Evolutionary conservation across 768 basidiomycete genomes (phyloP).

Genomic region (Suillus lakei): DNA sequence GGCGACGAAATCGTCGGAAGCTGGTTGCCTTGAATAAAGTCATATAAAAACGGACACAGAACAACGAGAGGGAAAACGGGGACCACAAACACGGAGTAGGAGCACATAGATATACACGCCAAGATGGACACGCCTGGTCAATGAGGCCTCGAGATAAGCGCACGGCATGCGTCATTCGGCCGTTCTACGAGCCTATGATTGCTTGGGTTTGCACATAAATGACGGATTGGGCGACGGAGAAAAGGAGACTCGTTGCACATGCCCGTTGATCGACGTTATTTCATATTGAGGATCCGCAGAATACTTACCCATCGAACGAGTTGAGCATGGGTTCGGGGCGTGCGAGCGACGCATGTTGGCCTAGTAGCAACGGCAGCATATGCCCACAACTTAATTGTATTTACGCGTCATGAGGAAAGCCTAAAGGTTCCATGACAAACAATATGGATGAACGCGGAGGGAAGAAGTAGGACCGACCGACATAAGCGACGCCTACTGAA

Average conservation of each 20-base stretch:
- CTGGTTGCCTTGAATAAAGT: constrained; percentile 38
- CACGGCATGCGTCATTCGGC: background rate
- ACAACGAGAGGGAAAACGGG: constrained; percentile 18
- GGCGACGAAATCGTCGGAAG: constrained; percentile 42
- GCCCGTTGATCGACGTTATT: background rate
- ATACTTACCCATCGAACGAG: background rate
- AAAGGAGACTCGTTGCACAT: background rate
- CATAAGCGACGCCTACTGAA: background rate
- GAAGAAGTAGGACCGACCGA: background rate
- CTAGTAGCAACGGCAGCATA: background rate
- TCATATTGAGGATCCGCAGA: background rate
- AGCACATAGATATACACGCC: constrained; percentile 24
- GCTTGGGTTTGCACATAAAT: background rate
- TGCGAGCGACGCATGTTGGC: background rate
- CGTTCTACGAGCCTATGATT: background rate
- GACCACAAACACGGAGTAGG: background rate
- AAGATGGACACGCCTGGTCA: constrained; percentile 23
- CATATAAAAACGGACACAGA: constrained; percentile 11
- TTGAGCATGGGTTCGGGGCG: background rate
- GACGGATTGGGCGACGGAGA: constrained; percentile 5
- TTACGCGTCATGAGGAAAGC: background rate
- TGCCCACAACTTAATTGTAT: background rate
- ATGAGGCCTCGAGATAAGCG: constrained; percentile 18
- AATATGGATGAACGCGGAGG: background rate
- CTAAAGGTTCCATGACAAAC: background rate